Evolutionary conservation across 306 rosid genomes (phyloP).

Genomic region (Astragalus glycyphyllos): DNA sequence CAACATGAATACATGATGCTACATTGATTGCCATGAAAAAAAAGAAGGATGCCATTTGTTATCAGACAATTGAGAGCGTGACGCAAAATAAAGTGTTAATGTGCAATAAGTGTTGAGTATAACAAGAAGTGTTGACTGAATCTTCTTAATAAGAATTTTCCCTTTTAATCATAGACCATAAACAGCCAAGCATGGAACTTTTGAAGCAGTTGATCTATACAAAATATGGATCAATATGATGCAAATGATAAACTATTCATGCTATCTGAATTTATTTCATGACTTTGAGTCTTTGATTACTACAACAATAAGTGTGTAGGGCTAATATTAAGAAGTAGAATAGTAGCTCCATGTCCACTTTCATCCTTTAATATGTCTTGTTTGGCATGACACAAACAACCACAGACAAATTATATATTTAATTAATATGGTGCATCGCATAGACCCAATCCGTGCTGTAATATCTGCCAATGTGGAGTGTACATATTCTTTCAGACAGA

Average conservation of each 20-base stretch:
- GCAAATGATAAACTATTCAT: not conserved
- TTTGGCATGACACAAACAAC: conserved; percentile 13
- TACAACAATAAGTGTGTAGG: not conserved
- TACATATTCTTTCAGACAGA: too few species aligned
- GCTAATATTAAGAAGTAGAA: conserved; percentile 1
- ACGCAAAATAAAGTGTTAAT: too few species aligned
- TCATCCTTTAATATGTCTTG: conserved; percentile 45
- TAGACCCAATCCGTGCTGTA: too few species aligned
- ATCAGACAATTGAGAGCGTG: too few species aligned
- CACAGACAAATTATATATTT: conserved; percentile 15
- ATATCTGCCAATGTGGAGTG: too few species aligned
- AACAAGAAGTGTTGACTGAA: not conserved
- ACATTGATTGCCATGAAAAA: too few species aligned
- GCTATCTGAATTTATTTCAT: not conserved
- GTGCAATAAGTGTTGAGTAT: not conserved
- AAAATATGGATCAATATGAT: not conserved
- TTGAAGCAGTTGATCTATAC: conserved; percentile 27
- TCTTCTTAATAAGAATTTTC: not conserved
- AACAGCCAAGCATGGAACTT: conserved; percentile 35
- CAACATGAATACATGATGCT: too few species aligned
- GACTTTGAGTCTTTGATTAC: not conserved
- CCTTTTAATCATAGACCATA: conserved; percentile 27
- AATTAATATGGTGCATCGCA: too few species aligned
- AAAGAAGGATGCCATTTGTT: too few species aligned
- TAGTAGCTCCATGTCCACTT: conserved; percentile 50